Evolutionary conservation across 768 basidiomycete species (phyloP), one percentile per base, ranked within the genome.

Genomic region (Panellus pusillus): DNA sequence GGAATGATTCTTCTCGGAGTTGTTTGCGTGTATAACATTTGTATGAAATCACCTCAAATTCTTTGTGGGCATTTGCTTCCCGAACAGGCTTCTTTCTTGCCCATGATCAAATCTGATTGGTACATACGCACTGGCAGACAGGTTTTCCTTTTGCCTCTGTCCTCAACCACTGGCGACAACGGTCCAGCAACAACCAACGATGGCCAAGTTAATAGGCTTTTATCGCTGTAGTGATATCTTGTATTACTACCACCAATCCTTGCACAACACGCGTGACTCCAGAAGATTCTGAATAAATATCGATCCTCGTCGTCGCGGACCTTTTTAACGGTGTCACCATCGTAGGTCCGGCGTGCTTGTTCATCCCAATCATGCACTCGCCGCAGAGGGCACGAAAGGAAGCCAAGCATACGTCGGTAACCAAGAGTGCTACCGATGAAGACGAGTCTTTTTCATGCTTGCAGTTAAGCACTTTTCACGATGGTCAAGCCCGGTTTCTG

Each of bases 401-500:
- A 59, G 57, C 8, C 49, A 54, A 15, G 44, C 31, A 17, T 54
- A 54, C 46, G 51, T 57, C 39, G 52, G 49, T 61, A 52, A 50
- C 43, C 38, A 38, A 20, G 32, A 40, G 35, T 7, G 14, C 7
- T 28, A 50, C 29, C 40, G 31, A 41, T 38, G 28, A 14, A 35
- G 40, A 44, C 41, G 32, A 9, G 1, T 38, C 43, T 17, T 19
- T 32, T 37, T 39, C 11, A 37, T 39, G 4, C 20, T 37, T 32
- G 6, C 14, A 24, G 24, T 24, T 6, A 78, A 79, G 76, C n/a
- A 82, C 77, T 8, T 72, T 83, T 41, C 70, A 71, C 42, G 81
- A 72, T 62, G 80, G 79, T 48, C 79, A 83, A 61, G 72, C 79
- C 12, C 75, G 83, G 6, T 70, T 86, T 44, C 71, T 84, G 44